phyloP scores from a whole-genome alignment of 805 yeast genomes.

The Hyphopichia homilentoma region DNA sequence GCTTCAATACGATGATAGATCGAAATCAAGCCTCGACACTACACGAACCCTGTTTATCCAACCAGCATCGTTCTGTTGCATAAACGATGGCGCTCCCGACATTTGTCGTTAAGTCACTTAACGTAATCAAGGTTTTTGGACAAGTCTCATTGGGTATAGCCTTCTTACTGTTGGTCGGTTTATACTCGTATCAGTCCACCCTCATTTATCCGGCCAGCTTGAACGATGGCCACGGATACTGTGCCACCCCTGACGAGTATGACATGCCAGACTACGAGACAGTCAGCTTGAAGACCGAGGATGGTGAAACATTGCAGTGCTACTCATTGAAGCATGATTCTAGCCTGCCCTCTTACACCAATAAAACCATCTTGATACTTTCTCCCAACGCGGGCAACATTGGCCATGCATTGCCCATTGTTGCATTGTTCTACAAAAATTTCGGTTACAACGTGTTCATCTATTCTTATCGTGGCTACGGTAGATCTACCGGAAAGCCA shows the following conservation, averaged over 20 bases:
- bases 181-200: constrained; percentile 59
- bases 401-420: constrained; percentile 85
- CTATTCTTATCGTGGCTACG: constrained; percentile 90
- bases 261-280: constrained; percentile 59
- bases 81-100: constrained; percentile 5
- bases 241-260: constrained; percentile 73
- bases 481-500: constrained; percentile 72
- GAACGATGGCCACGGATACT: constrained; percentile 67
- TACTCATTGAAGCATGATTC: constrained; percentile 55
- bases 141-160: constrained; percentile 43
- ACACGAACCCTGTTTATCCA: too few relatives aligned
- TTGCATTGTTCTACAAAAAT: constrained; percentile 56
- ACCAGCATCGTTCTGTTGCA: too few relatives aligned
- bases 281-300: constrained; percentile 58
- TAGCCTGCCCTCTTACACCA: constrained; percentile 32
- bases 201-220: constrained; percentile 82
- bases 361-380: constrained; percentile 71
- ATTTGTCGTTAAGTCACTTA: constrained; percentile 11
- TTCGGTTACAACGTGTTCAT: constrained; percentile 75
- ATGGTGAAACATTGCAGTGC: constrained; percentile 65
- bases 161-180: constrained; percentile 43
- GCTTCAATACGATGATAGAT: too few relatives aligned
- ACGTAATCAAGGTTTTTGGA: constrained; percentile 24
- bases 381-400: constrained; percentile 97
- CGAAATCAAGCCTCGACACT: too few relatives aligned